Base-by-base conservation (phyloP, 116 monocot species). In the Phalaenopsis hybrid region DNA sequence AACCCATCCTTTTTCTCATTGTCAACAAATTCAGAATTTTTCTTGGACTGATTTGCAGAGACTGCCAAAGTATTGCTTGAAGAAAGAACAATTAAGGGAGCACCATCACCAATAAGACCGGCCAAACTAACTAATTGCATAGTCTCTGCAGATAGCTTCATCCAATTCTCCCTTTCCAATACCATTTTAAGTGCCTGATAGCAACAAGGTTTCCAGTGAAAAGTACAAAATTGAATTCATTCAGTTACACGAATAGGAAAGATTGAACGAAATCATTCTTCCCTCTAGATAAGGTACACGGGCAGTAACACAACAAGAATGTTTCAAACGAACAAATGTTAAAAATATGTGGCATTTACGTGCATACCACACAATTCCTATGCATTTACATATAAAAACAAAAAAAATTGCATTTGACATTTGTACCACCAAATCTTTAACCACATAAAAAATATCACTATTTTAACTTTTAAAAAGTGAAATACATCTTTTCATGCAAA, bases 101-200 rank as follows among this genome's bases (percentile, higher is more conserved):
- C 99, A 75, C 99, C 99, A 86, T 99, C 99, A 89, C 99, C 99
- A 85, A 86, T 86, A 77, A 99, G 99, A 18, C 99, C 99, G 46
- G 99, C 95, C 55, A 99, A 88, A 90, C 88, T 95, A 82, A 99
- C 85, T 68, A 89, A 83, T 83, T 92, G 92, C 63, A 88, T 77
- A 44, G 88, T 76, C 21, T 95, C 95, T 23, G 86, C 78, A 59
- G 95, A 79, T 77, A 99, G 89, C 84, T 92, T 93, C 59, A 79
- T 82, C 99, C 99, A 99, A 68, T 81, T 89, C 84, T 99, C 99
- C 83, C 91, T 99, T 85, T 99, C 99, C 81, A 99, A 78, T 41
- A 99, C 94, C 95, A 99, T 93, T 85, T 91, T 93, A 79, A 99
- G 91, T 79, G 95, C 94, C 98, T 99, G 92, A 45, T 57, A 83